Percentiles rank a stretch among this genome's conserved stretches.
Conservation (phyloP, 2,329 filamentous ascomycete genomes). For the Dichotomopilus funicola region DNA sequence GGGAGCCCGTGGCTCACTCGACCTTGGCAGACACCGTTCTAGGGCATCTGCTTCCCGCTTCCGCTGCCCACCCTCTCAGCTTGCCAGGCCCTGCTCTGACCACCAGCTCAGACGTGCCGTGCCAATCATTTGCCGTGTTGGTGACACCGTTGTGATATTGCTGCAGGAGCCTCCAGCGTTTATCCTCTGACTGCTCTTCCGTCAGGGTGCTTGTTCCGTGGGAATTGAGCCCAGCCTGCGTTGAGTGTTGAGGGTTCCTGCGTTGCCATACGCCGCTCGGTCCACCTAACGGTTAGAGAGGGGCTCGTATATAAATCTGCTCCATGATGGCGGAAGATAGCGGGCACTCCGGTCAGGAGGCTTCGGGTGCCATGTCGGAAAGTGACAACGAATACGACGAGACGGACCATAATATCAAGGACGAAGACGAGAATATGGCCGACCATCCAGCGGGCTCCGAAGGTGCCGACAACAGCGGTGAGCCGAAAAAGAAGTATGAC, state of each 20-base stretch:
- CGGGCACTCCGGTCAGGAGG: slow-evolving; percentile 47
- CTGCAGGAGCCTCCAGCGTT: slow-evolving; percentile 24
- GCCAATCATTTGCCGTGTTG: slow-evolving; percentile 24
- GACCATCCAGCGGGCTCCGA: slow-evolving; percentile 39
- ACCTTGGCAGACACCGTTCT: slow-evolving; percentile 1
- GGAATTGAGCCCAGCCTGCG: slow-evolving; percentile 10
- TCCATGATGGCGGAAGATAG: slow-evolving; percentile 50
- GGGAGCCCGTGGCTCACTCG: slow-evolving; percentile 18
- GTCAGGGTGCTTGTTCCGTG: slow-evolving; percentile 15
- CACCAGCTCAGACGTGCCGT: slow-evolving; percentile 22
- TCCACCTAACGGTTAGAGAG: not conserved
- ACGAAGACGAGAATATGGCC: slow-evolving; percentile 48
- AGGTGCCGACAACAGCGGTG: slow-evolving; percentile 40
- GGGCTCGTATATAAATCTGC: slow-evolving; percentile 39
- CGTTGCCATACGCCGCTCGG: slow-evolving; percentile 18
- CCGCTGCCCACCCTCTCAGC: slow-evolving; percentile 5
- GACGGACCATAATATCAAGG: slow-evolving; percentile 38
- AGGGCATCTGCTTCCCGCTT: slow-evolving; percentile 6
- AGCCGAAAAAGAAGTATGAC: slow-evolving; percentile 63
- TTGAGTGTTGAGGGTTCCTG: slow-evolving; percentile 15
- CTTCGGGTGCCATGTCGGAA: slow-evolving; percentile 54
- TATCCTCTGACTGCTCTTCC: slow-evolving; percentile 5
- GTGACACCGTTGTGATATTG: slow-evolving; percentile 27
- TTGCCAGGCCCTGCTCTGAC: slow-evolving; percentile 16
- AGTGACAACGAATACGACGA: slow-evolving; percentile 52